Conservation (phyloP, 371 early-diverging fungal genomes). For the Mortierella sp. region DNA sequence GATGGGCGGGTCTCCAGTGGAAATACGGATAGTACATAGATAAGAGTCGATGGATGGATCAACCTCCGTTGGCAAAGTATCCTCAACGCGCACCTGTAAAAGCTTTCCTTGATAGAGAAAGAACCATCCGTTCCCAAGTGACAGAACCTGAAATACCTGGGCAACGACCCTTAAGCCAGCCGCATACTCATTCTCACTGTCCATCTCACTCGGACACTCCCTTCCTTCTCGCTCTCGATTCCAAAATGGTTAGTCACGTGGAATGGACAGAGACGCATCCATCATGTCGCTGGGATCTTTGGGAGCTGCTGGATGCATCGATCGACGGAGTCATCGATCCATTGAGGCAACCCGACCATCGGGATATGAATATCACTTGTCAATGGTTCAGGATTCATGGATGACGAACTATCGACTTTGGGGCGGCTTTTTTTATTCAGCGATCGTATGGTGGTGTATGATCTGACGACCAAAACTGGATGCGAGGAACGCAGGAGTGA, state of each 20-base stretch:
- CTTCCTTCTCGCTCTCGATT: constrained; percentile 24
- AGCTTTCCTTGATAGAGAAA: constrained; percentile 40
- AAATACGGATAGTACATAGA: too few relatives aligned
- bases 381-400: too few relatives aligned
- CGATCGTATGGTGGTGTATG: too few relatives aligned
- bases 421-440: too few relatives aligned
- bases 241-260: constrained; percentile 32
- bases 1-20: background rate
- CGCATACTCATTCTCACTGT: background rate
- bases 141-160: background rate
- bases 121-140: constrained; percentile 9
- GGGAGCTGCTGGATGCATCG: too few relatives aligned
- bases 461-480: too few relatives aligned
- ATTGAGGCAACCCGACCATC: too few relatives aligned
- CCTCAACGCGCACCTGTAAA: constrained; percentile 29
- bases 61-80: background rate
- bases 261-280: background rate
- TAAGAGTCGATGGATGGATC: constrained; percentile 15
- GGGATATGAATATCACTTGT: too few relatives aligned
- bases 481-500: too few relatives aligned
- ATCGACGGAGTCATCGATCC: too few relatives aligned
- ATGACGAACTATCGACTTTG: too few relatives aligned
- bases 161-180: background rate
- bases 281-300: background rate
- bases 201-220: constrained; percentile 1